phyloP scores from a whole-genome alignment of 2,329 filamentous ascomycete genomes.

The Ophiostoma tasmaniense region DNA sequence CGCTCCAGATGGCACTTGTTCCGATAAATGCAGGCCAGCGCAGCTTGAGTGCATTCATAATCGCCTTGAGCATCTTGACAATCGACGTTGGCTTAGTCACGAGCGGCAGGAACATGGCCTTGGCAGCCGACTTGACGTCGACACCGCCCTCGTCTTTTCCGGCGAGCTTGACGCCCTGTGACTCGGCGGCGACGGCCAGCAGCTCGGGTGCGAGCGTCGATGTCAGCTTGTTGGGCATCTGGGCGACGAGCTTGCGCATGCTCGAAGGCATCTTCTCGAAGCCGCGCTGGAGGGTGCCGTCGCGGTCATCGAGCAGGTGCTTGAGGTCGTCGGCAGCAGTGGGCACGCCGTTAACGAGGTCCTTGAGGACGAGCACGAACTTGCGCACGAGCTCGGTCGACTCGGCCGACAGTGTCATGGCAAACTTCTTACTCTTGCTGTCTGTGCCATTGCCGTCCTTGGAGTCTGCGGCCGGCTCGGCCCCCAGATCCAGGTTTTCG shows the following conservation, averaged over 20 bases:
- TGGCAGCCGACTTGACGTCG: constrained; percentile 48
- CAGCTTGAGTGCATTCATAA: constrained; percentile 77
- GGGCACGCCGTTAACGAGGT: constrained; percentile 83
- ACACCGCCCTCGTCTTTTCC: constrained; percentile 38
- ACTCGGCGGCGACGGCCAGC: constrained; percentile 68
- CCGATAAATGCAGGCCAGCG: constrained; percentile 87
- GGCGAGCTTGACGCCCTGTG: constrained; percentile 51
- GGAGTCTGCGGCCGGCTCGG: not conserved
- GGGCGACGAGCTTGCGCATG: constrained; percentile 77
- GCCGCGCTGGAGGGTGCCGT: constrained; percentile 49
- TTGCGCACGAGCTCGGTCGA: constrained; percentile 71
- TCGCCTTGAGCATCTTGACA: constrained; percentile 76
- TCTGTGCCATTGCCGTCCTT: not conserved
- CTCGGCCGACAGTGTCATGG: constrained; percentile 75
- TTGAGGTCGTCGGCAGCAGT: constrained; percentile 88
- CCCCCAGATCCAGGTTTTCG: constrained; percentile 70
- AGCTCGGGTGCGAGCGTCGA: constrained; percentile 70
- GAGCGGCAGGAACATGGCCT: constrained; percentile 61
- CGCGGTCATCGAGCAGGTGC: constrained; percentile 50
- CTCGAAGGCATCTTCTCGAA: constrained; percentile 65
- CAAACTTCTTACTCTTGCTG: constrained; percentile 26
- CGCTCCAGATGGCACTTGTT: constrained; percentile 82
- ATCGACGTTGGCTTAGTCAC: constrained; percentile 82
- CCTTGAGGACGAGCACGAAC: constrained; percentile 87
- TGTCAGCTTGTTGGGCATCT: constrained; percentile 74